phyloP scores from a whole-genome alignment of 768 basidiomycete genomes.

The Hydnum rufescens region DNA sequence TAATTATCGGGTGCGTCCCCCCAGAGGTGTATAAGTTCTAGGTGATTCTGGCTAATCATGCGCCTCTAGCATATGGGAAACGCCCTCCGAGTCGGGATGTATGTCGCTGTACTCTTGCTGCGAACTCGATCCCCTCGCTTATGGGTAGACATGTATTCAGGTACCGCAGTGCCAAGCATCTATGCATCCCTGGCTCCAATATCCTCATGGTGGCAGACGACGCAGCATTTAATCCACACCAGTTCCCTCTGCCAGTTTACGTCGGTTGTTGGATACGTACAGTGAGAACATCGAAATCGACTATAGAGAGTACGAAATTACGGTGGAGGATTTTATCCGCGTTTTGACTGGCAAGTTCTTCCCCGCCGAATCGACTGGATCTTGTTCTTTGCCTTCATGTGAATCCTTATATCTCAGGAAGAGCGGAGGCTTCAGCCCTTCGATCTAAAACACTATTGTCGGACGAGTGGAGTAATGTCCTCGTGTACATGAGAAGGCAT shows the following conservation, averaged over 20 bases:
- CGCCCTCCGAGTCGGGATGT: constrained; percentile 93
- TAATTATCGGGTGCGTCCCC: constrained; percentile 73
- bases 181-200: constrained; percentile 95
- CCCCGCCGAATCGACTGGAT: background rate
- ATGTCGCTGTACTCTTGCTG: constrained; percentile 12
- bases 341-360: constrained; percentile 63
- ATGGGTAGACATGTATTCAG: constrained; percentile 21
- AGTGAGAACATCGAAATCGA: constrained; percentile 96
- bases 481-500: constrained; percentile 96
- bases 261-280: constrained; percentile 69
- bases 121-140: background rate
- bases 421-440: constrained; percentile 66
- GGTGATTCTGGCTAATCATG: background rate
- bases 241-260: constrained; percentile 77
- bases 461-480: constrained; percentile 80
- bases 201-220: constrained; percentile 99
- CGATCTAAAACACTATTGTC: constrained; percentile 82
- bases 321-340: constrained; percentile 86
- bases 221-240: constrained; percentile 76
- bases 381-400: background rate
- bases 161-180: constrained; percentile 95
- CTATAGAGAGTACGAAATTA: constrained; percentile 95
- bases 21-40: background rate
- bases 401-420: constrained; percentile 29
- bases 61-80: constrained; percentile 82